Percentiles rank a stretch among this genome's conserved stretches.
These are phyloP conservation scores for Cicer yamashitae DNA, from an alignment of 306 rosid species.

Conservation along the genomic window DNA sequence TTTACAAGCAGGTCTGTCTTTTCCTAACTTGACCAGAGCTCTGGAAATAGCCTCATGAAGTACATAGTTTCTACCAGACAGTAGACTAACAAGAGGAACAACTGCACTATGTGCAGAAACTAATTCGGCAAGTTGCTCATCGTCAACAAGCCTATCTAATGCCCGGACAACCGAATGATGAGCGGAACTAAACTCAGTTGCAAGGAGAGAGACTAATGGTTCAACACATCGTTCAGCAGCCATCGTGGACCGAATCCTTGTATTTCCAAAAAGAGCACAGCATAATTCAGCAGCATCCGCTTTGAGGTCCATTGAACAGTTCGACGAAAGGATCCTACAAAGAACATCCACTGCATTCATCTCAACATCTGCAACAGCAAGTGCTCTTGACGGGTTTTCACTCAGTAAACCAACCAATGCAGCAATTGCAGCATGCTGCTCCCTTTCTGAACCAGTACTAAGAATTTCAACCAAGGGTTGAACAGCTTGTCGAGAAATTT, in stretches of 20 bases:
- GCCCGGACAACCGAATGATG: constrained; percentile 94
- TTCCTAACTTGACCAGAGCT: constrained; percentile 92
- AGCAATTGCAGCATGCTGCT: constrained; percentile 98
- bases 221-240: constrained; percentile 96
- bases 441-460: constrained; percentile 90
- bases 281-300: constrained; percentile 98
- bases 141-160: constrained; percentile 94
- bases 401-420: constrained; percentile 91
- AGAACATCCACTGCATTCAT: constrained; percentile 99
- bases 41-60: constrained; percentile 95
- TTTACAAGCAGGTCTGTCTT: constrained; percentile 97
- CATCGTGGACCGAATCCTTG: constrained; percentile 92
- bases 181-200: constrained; percentile 80
- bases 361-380: constrained; percentile 97
- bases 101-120: constrained; percentile 95
- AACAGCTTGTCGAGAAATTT: constrained; percentile 89
- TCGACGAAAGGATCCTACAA: constrained; percentile 90
- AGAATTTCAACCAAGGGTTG: constrained; percentile 99
- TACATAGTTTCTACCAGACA: constrained; percentile 82
- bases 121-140: constrained; percentile 96
- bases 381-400: constrained; percentile 95
- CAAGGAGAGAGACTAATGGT: constrained; percentile 95
- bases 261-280: constrained; percentile 92
- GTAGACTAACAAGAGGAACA: constrained; percentile 92
- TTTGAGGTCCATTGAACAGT: constrained; percentile 88